Percentiles rank a stretch among this genome's conserved stretches.
phyloP scores from a whole-genome alignment of 2,329 filamentous ascomycete genomes.

The Zymoseptoria pseudotritici region DNA sequence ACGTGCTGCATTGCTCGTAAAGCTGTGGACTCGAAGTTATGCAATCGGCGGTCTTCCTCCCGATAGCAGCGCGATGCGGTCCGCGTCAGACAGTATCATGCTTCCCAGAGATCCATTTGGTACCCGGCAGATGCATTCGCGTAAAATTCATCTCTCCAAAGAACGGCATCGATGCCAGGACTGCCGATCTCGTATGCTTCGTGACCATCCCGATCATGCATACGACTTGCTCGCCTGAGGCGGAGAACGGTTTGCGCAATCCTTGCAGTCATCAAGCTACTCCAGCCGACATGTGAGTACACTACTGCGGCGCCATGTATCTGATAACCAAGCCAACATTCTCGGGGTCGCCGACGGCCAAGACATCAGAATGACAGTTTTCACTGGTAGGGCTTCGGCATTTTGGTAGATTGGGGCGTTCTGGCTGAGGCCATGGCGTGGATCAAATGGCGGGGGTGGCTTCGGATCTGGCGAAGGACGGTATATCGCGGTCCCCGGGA shows the following conservation, averaged over 20 bases:
- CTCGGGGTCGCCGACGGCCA: neutral
- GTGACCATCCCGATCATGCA: neutral
- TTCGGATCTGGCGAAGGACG: neutral
- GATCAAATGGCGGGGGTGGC: neutral
- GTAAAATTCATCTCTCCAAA: neutral
- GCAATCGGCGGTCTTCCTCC: neutral
- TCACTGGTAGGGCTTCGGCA: neutral
- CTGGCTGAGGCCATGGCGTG: neutral
- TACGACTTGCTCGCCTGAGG: neutral
- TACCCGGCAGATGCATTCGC: neutral
- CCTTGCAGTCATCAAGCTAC: neutral
- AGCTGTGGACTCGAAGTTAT: neutral
- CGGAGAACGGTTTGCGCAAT: neutral
- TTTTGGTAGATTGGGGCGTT: neutral
- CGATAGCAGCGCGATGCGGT: neutral
- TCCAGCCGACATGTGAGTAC: neutral
- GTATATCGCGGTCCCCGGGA: neutral
- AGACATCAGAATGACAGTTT: neutral
- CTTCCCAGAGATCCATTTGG: neutral
- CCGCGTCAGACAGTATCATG: neutral
- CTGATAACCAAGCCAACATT: neutral
- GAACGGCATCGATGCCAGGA: neutral
- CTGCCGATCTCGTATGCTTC: neutral
- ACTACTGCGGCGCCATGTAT: neutral
- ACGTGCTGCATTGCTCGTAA: neutral